Evolutionary conservation across 2,329 filamentous ascomycete genomes (phyloP).

Genomic region (Clonostachys solani): DNA sequence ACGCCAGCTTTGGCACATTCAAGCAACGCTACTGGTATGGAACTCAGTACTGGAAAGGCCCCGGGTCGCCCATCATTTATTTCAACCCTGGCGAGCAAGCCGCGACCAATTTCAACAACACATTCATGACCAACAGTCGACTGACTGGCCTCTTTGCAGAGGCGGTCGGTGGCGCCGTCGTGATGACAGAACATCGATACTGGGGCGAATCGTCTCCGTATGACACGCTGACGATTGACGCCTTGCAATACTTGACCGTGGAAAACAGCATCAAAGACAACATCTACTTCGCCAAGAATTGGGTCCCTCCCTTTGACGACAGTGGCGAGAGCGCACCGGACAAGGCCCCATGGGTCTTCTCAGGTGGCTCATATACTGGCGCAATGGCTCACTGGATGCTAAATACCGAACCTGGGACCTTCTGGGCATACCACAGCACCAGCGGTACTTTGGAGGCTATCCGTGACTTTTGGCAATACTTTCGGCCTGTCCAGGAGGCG

Average conservation of each 20-base stretch:
- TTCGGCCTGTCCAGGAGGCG: constrained; percentile 36
- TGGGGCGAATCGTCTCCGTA: constrained; percentile 71
- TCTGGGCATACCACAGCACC: constrained; percentile 71
- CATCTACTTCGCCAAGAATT: constrained; percentile 69
- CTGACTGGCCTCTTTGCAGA: constrained; percentile 61
- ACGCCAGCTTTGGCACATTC: constrained; percentile 57
- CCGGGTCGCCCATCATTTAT: constrained; percentile 74
- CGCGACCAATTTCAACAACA: constrained; percentile 45
- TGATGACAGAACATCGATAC: constrained; percentile 80
- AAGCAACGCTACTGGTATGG: constrained; percentile 78
- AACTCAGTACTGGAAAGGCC: constrained; percentile 64
- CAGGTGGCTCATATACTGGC: constrained; percentile 77
- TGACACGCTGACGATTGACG: constrained; percentile 58
- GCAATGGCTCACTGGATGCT: constrained; percentile 71
- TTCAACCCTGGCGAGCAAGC: constrained; percentile 62
- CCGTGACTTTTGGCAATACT: constrained; percentile 64
- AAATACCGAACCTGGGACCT: constrained; percentile 68
- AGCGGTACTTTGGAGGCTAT: constrained; percentile 74
- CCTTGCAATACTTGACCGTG: constrained; percentile 71
- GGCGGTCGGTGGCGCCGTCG: constrained; percentile 65
- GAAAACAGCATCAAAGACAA: constrained; percentile 74
- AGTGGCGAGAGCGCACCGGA: constrained; percentile 56
- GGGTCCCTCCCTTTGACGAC: constrained; percentile 64
- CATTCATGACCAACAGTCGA: constrained; percentile 67
- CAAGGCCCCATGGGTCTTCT: constrained; percentile 65